Evolutionary conservation across 2,329 filamentous ascomycete genomes (phyloP).

Genomic region (Xylaria sp.): DNA sequence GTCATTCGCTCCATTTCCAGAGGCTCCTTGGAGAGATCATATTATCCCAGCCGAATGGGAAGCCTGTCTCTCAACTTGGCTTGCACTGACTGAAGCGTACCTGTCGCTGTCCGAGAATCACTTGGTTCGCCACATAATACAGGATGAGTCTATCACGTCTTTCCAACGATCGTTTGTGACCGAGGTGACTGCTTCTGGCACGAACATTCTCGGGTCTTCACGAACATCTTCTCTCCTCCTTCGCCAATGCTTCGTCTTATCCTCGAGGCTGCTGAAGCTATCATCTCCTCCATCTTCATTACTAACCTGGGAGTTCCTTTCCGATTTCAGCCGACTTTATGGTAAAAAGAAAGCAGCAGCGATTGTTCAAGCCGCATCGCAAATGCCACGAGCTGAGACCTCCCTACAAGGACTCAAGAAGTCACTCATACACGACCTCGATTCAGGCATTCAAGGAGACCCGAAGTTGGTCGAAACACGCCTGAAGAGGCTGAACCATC

Average conservation of each 20-base stretch:
- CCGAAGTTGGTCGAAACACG: conserved; percentile 59
- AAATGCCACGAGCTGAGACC: conserved; percentile 56
- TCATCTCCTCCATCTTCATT: conserved; percentile 53
- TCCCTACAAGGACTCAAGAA: conserved; percentile 66
- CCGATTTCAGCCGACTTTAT: conserved; percentile 71
- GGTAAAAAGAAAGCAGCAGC: conserved; percentile 64
- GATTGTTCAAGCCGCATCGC: conserved; percentile 57
- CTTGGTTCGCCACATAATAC: conserved; percentile 57
- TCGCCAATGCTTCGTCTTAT: conserved; percentile 68
- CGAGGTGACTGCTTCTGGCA: conserved; percentile 53
- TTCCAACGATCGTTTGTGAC: conserved; percentile 74
- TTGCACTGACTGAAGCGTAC: conserved; percentile 68
- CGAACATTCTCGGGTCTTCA: conserved; percentile 44
- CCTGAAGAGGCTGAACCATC: conserved; percentile 64
- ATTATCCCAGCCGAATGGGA: conserved; percentile 77
- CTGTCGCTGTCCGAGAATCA: conserved; percentile 62
- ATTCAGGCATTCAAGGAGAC: conserved; percentile 63
- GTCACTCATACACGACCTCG: conserved; percentile 65
- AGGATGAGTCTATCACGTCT: conserved; percentile 61
- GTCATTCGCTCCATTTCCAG: conserved; percentile 78
- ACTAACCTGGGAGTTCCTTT: conserved; percentile 70
- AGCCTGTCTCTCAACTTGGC: conserved; percentile 77
- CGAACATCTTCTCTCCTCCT: conserved; percentile 55
- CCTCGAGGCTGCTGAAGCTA: conserved; percentile 59
- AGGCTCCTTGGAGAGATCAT: conserved; percentile 67